phyloP scores from a whole-genome alignment of 371 early-diverging fungal species.

The Mucor velutinosus region DNA sequence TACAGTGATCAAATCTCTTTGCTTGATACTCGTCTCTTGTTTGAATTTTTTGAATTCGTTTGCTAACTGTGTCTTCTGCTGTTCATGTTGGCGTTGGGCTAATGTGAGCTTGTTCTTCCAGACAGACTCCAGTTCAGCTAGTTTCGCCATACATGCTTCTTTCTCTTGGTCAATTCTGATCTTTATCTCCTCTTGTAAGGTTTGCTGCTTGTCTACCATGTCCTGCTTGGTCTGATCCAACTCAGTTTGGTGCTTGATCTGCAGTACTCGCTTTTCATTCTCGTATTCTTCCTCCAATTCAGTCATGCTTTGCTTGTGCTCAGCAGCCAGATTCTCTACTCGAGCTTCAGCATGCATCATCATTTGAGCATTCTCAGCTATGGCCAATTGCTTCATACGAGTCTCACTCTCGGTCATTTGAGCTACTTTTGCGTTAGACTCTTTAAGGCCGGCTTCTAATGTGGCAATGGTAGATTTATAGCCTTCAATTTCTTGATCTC shows the following conservation, averaged over 20 bases:
- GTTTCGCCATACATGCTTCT: not conserved
- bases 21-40: not conserved
- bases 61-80: not conserved
- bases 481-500: not conserved
- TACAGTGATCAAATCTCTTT: not conserved
- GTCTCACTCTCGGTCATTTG: conserved; percentile 11
- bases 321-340: conserved; percentile 28
- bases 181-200: not conserved
- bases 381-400: conserved; percentile 16
- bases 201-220: not conserved
- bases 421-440: not conserved
- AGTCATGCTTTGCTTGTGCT: conserved; percentile 26
- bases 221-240: conserved; percentile 12
- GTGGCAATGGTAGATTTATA: not conserved
- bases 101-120: not conserved
- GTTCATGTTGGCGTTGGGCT: not conserved
- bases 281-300: conserved; percentile 23
- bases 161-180: not conserved
- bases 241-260: conserved; percentile 28
- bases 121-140: not conserved
- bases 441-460: not conserved
- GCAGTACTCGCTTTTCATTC: conserved; percentile 29
- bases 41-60: not conserved
- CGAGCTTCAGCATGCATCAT: conserved; percentile 37
- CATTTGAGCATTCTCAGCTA: conserved; percentile 28